Evolutionary conservation across 2,329 filamentous ascomycete species (phyloP), one percentile per base, ranked within the genome.

Genomic region (Xylaria multiplex): DNA sequence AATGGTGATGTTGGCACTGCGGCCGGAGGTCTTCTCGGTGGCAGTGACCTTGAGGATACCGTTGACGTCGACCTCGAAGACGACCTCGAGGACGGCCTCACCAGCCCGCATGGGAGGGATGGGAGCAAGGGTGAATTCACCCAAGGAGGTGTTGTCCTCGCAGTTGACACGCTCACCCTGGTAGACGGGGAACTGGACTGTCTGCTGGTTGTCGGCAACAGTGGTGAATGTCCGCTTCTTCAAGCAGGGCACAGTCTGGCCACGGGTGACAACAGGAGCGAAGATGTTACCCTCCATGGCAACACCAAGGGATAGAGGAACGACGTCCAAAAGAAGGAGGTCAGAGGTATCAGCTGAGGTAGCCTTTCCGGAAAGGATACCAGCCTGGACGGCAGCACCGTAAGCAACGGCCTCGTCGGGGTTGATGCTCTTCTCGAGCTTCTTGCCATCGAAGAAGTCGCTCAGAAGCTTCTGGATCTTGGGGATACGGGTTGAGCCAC

Each of bases 231-330:
- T 75, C 32, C 69, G 82, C 85, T 96, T 96, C 85, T 95, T 96
- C 70, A 97, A 83, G 14, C 86, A 90, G 6, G 93, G 93, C 2
- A 94, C 89, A 5, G 91, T 93, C 69, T 88, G 82, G 22, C 91
- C 92, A 78, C 92, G 90, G 70, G 92, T 84, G 73, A 99, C 93
- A 71, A 98, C 95, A 58, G 93, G 92, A 62, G 95, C 95, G 80
- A 97, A 98, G 83, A 98, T 97, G 86, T 97, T 97, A 74, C 96
- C 95, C 86, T 98, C 96, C 96, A 98, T 99, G 79, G 95, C 96
- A 74, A 99, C 95, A 91, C 96, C 96, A 37, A 99, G 92, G 69
- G 93, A 97, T 70, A 99, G 91, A 74, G 96, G 96, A 77, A 94
- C 91, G 77, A 99, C 96, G 83, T 99, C 96, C 78, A 99, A 88